Percentiles rank a stretch among this genome's conserved stretches.
These are phyloP conservation scores for Pleoardoris graminearum DNA, from an alignment of 2,329 filamentous ascomycete species.

Conservation along the genomic window DNA sequence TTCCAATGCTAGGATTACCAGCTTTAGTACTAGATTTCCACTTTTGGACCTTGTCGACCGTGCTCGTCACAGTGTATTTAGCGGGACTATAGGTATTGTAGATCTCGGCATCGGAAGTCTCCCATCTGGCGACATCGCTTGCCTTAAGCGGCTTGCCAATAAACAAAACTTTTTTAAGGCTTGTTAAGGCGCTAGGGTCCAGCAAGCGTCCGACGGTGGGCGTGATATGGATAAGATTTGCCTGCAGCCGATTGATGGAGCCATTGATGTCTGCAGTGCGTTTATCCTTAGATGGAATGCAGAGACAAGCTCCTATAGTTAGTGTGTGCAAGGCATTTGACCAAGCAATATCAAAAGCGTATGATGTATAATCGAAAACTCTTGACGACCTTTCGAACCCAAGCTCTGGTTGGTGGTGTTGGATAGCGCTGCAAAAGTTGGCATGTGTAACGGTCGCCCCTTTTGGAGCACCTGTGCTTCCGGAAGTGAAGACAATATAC, in stretches of 20 bases:
- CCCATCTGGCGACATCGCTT: background rate
- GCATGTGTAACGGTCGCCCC: constrained; percentile 64
- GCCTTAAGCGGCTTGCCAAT: constrained; percentile 5
- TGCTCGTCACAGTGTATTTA: too few relatives aligned
- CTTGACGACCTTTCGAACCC: constrained; percentile 47
- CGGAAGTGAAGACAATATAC: constrained; percentile 58
- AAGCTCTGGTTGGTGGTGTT: background rate
- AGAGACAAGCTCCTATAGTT: constrained; percentile 52
- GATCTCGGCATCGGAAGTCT: background rate
- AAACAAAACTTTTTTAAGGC: background rate
- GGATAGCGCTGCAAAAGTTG: constrained; percentile 18
- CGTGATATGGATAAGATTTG: constrained; percentile 12
- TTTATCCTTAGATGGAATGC: constrained; percentile 57
- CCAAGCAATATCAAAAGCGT: constrained; percentile 58
- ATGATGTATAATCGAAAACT: constrained; percentile 41
- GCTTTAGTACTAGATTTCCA: background rate
- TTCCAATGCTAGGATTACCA: background rate
- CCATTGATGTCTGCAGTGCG: constrained; percentile 52
- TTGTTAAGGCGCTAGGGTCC: background rate
- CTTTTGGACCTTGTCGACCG: background rate
- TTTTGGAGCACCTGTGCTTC: constrained; percentile 57
- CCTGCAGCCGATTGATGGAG: constrained; percentile 5
- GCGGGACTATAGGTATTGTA: too few relatives aligned
- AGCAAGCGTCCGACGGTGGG: constrained; percentile 8
- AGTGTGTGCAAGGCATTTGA: constrained; percentile 57